Evolutionary conservation across 2,329 filamentous ascomycete species (phyloP).

Genomic region (Ambrosiella xylebori): DNA sequence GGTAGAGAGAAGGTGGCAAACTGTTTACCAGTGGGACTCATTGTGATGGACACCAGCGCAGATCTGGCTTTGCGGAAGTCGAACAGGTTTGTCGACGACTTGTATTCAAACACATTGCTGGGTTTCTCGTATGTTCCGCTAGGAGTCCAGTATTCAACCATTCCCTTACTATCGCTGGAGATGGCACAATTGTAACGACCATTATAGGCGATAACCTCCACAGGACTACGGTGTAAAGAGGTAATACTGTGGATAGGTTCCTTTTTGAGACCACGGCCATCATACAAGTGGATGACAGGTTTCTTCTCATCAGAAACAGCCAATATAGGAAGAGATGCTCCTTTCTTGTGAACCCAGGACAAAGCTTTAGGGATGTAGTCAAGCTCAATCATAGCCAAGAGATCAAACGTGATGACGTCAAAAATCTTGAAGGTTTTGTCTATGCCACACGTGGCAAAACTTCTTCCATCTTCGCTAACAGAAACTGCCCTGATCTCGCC

Average conservation of each 20-base stretch:
- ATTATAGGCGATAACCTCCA: constrained; percentile 80
- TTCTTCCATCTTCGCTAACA: constrained; percentile 76
- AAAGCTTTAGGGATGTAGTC: constrained; percentile 59
- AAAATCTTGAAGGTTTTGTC: constrained; percentile 71
- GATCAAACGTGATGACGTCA: constrained; percentile 71
- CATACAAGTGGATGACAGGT: constrained; percentile 64
- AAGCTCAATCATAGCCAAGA: constrained; percentile 66
- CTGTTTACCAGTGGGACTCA: constrained; percentile 72
- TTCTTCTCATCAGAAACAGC: constrained; percentile 64
- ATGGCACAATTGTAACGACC: constrained; percentile 76
- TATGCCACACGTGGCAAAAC: constrained; percentile 72
- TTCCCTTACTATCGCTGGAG: constrained; percentile 74
- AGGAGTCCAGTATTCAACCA: constrained; percentile 94
- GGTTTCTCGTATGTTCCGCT: constrained; percentile 73
- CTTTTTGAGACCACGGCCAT: constrained; percentile 69
- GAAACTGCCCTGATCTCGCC: constrained; percentile 73
- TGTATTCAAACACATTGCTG: constrained; percentile 77
- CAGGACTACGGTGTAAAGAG: constrained; percentile 62
- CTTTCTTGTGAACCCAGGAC: constrained; percentile 82
- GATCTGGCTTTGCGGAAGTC: constrained; percentile 95
- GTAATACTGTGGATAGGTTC: constrained; percentile 61
- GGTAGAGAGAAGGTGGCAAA: constrained; percentile 85
- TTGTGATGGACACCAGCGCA: constrained; percentile 59
- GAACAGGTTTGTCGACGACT: constrained; percentile 85
- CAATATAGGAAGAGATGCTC: constrained; percentile 71